Percentiles rank a stretch among this genome's conserved stretches.
Conservation (phyloP, 1,139 yeast genomes). For the Scheffersomyces cryptocercus region DNA sequence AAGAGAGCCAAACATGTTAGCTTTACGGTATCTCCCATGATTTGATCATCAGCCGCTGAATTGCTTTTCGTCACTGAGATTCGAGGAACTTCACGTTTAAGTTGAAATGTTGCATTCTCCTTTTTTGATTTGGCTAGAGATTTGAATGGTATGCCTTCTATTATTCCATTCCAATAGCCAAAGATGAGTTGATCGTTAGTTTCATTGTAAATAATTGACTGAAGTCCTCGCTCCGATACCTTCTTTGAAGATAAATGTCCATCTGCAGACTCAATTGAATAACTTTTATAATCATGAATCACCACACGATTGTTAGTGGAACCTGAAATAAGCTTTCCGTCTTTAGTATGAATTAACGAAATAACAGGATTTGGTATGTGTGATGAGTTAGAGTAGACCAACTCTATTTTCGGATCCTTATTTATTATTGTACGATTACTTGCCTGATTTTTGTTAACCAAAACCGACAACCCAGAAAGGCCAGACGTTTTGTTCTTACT, state of each 20-base stretch:
- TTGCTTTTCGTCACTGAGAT: slow-evolving; percentile 5
- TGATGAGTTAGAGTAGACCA: slow-evolving; percentile 23
- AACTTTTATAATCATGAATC: slow-evolving; percentile 20
- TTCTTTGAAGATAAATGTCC: slow-evolving; percentile 2
- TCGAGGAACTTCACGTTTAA: slow-evolving; percentile 10
- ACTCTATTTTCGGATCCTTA: slow-evolving; percentile 17
- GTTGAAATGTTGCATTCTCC: slow-evolving; percentile 4
- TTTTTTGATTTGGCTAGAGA: slow-evolving; percentile 6
- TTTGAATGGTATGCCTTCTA: slow-evolving; percentile 22
- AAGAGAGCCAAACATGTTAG: slow-evolving; percentile 15
- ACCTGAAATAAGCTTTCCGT: slow-evolving; percentile 36
- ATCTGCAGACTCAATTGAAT: slow-evolving; percentile 17
- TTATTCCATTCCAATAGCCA: slow-evolving; percentile 46
- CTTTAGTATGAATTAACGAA: slow-evolving; percentile 25
- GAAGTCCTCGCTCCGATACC: slow-evolving; percentile 7
- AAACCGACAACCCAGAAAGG: slow-evolving; percentile 1
- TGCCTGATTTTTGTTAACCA: not conserved
- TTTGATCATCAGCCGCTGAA: slow-evolving; percentile 8
- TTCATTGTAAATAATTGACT: slow-evolving; percentile 13
- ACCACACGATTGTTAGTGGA: slow-evolving; percentile 40
- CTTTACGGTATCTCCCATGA: slow-evolving; percentile 6
- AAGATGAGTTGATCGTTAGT: slow-evolving; percentile 15
- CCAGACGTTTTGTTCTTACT: not conserved
- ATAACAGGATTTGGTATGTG: slow-evolving; percentile 57
- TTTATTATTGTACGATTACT: slow-evolving; percentile 18